A percentile compares a stretch with the other conserved stretches of the same genome.
phyloP scores from a whole-genome alignment of 2,329 filamentous ascomycete species.

The Calonectria ilicicola region DNA sequence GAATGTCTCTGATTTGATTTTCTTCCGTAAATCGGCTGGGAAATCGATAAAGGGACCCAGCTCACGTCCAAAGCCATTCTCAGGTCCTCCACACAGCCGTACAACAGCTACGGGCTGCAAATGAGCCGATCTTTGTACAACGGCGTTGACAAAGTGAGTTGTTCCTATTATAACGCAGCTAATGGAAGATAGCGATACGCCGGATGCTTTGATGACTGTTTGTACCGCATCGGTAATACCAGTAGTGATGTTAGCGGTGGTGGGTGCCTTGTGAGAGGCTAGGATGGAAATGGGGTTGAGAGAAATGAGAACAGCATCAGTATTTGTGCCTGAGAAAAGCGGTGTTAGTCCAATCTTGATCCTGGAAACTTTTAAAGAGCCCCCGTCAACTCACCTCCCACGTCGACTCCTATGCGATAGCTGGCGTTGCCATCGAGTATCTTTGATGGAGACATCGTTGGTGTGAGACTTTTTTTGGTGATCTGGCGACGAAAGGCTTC shows the following conservation, averaged over 20 bases:
- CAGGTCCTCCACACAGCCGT: slow-evolving; percentile 11
- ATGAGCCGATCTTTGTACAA: slow-evolving; percentile 58
- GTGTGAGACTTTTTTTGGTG: not conserved
- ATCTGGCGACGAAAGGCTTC: not conserved
- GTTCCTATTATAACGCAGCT: slow-evolving; percentile 59
- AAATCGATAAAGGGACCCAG: slow-evolving; percentile 61
- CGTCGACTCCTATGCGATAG: slow-evolving; percentile 17
- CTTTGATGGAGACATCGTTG: slow-evolving; percentile 4
- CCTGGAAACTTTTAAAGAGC: not conserved
- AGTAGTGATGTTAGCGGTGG: slow-evolving; percentile 56
- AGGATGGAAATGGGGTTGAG: slow-evolving; percentile 20
- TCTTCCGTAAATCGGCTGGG: slow-evolving; percentile 51
- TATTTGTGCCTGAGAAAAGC: slow-evolving; percentile 25
- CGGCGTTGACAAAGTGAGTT: slow-evolving; percentile 67
- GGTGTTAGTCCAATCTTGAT: not conserved
- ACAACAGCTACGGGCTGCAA: slow-evolving; percentile 50
- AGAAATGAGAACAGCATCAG: slow-evolving; percentile 26
- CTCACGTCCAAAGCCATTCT: slow-evolving; percentile 50
- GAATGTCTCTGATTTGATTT: slow-evolving; percentile 14
- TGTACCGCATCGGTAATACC: slow-evolving; percentile 56
- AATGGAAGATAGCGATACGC: slow-evolving; percentile 45
- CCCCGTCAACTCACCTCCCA: slow-evolving; percentile 11
- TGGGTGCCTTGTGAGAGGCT: slow-evolving; percentile 42
- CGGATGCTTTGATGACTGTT: slow-evolving; percentile 47
- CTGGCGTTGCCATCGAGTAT: not conserved